Evolutionary conservation across 768 basidiomycete genomes (phyloP), one percentile per base, ranked within the genome.

Genomic region (Lactarius pseudohatsudake): DNA sequence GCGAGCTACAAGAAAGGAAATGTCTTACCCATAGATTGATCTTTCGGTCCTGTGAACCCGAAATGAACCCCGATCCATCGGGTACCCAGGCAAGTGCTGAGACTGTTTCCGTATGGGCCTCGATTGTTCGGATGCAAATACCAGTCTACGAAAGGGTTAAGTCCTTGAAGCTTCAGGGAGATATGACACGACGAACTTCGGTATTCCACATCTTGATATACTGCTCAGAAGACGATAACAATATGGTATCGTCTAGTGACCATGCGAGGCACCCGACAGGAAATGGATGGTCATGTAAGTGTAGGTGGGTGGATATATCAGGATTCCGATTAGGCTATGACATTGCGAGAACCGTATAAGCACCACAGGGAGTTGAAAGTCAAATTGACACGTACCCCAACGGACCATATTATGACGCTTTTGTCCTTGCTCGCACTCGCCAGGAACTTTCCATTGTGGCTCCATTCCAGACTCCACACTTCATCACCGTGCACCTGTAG

Each of bases 401-500:
- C 81, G 56, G 82, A 82, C 96, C 96, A 98, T 59, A 98, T 90
- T 63, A 97, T 91, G 8, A 91, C 94, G 5, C 84, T 82, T 78
- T 85, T 86, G 77, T 98, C 96, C 76, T 86, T 92, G 64, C 95
- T 90, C 43, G 90, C 91, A 70, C 88, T 95, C 36, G 96, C 97
- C 59, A 99, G 81, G 72, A 84, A 88, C 58, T 77, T 76, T 2
- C 97, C 97, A 74, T 89, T 88, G 72, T 92, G 92, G 76, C 94
- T 96, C 96, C 96, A 99, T 74, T 90, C 90, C 66, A 98, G 77
- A 74, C 91, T 88, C 96, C 96, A 98, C 53, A 99, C 95, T 75
- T 99, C 94, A 74, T 98, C 93, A 13, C 81, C 84, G 76, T 98
- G 96, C 36, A 89, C 92, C 55, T 88, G 85, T 66, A 98, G 79